Base-by-base conservation (phyloP, 148 eudicot genomes). In the Silene latifolia region DNA sequence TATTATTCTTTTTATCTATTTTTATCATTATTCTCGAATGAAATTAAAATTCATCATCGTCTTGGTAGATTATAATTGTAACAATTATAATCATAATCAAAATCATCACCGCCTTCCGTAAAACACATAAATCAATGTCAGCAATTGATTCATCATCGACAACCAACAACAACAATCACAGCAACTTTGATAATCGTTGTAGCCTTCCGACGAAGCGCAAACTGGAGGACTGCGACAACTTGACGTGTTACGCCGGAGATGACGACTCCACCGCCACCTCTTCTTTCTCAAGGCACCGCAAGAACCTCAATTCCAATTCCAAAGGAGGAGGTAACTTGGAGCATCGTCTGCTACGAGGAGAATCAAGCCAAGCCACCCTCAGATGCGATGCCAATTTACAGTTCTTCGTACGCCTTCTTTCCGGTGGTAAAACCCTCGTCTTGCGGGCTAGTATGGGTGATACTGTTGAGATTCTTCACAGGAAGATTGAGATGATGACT, bases 381-480 rank as follows among this genome's bases (percentile, higher is more conserved):
- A 3, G 53, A 42, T 46, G 32, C 29, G 24, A n/a, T n/a, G 20
- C 6, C 39, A 71, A 35, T 14, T 13, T 81, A 0, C 92, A 86
- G 12, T 91, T 94, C 77, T 90, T 94, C 5, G 97, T 94, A 5
- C 82, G 83, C 21, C 73, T 81, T 79, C 66, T 86, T 19, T 84
- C 87, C 0, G 81, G 60, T 0, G 76, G 77, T 5, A 85, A 80
- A 23, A 82, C 96, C 61, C 77, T 88, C 0, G 90, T 85, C 2
- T 32, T 91, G 4, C 86, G 83, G 1, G 87, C 80, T 8, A 70
- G 83, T 46, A 54, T 67, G 13, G 24, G 62, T 3, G 98, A 90
- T 61, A 85, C 93, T 0, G 83, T 95, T 4, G 74, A 79, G 53
- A 47, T 72, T 15, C 54, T 95, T 3, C 93, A 88, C 29, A 63